These are phyloP conservation scores for Aspergillus avenaceus DNA, from an alignment of 495 filamentous ascomycete genomes.

Conservation along the genomic window DNA sequence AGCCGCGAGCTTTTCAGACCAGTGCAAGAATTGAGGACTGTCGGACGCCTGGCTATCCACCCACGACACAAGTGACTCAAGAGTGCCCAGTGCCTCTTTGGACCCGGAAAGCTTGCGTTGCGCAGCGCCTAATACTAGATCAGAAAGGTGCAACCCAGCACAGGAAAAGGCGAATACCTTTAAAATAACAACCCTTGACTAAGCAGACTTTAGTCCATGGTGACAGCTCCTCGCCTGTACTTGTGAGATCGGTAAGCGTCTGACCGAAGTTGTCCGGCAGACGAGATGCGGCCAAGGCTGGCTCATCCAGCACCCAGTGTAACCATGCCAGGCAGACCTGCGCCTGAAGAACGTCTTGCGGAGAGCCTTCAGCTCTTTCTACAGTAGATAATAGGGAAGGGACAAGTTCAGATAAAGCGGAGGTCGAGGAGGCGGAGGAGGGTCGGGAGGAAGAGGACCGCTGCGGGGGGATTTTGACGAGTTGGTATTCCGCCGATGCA, in stretches of 20 bases:
- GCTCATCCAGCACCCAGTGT: slow-evolving; percentile 70
- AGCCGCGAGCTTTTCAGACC: slow-evolving; percentile 73
- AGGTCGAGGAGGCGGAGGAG: slow-evolving; percentile 37
- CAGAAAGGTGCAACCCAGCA: slow-evolving; percentile 1
- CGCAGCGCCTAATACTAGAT: slow-evolving; percentile 45
- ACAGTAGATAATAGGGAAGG: slow-evolving; percentile 59
- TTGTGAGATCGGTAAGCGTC: slow-evolving; percentile 41
- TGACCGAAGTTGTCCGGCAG: slow-evolving; percentile 61
- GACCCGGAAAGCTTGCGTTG: slow-evolving; percentile 52
- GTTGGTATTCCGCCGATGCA: slow-evolving; percentile 65
- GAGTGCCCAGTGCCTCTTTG: slow-evolving; percentile 58
- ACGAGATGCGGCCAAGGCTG: slow-evolving; percentile 51
- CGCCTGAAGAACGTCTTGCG: slow-evolving; percentile 74
- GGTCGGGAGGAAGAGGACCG: slow-evolving; percentile 27
- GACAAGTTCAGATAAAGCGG: slow-evolving; percentile 57
- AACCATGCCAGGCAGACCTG: slow-evolving; percentile 79
- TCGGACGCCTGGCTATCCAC: slow-evolving; percentile 38
- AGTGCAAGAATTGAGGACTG: slow-evolving; percentile 57
- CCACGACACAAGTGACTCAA: slow-evolving; percentile 57
- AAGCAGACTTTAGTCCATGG: slow-evolving; percentile 78
- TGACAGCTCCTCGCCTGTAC: slow-evolving; percentile 43
- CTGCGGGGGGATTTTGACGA: slow-evolving; percentile 49
- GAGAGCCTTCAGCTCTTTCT: slow-evolving; percentile 51
- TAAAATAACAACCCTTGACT: slow-evolving; percentile 72
- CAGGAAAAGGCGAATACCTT: slow-evolving; percentile 39